phyloP scores from a whole-genome alignment of 225 moss, liverwort and hornwort species.

The Marchantia paleacea region DNA sequence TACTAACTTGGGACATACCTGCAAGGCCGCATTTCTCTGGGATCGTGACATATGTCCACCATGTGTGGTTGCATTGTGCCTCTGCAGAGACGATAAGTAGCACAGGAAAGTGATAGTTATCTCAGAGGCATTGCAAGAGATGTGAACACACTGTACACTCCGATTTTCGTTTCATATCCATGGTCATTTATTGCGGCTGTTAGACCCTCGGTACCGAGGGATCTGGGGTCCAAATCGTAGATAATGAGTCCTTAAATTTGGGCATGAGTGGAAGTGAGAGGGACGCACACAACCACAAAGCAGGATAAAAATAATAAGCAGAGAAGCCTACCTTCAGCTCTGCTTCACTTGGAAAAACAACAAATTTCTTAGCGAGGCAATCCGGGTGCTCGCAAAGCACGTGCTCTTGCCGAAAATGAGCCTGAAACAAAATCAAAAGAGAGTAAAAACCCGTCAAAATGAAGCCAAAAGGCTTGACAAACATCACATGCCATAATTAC shows the following conservation, averaged over 20 bases:
- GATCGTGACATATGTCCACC: constrained; percentile 97
- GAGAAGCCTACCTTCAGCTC: constrained; percentile 66
- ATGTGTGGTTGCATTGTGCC: constrained; percentile 91
- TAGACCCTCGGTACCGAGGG: not conserved
- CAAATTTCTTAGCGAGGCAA: constrained; percentile 90
- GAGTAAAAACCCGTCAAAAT: not conserved
- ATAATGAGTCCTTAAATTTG: not conserved
- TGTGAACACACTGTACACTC: not conserved
- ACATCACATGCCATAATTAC: not conserved
- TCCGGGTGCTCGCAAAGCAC: constrained; percentile 89
- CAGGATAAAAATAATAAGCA: too few species aligned
- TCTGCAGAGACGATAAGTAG: constrained; percentile 43
- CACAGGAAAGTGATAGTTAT: not conserved
- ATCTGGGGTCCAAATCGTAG: not conserved
- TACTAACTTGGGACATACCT: constrained; percentile 39
- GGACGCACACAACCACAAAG: not conserved
- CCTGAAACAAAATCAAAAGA: constrained; percentile 40
- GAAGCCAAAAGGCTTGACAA: not conserved
- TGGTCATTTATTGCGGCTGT: not conserved
- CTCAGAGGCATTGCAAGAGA: not conserved
- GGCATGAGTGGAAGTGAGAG: not conserved
- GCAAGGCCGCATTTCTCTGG: constrained; percentile 93
- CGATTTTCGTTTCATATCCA: too few species aligned
- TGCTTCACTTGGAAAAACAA: constrained; percentile 85
- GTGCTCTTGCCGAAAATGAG: constrained; percentile 95